Evolutionary conservation across 2,329 filamentous ascomycete genomes (phyloP).

Genomic region (Helicocarpus griseus): DNA sequence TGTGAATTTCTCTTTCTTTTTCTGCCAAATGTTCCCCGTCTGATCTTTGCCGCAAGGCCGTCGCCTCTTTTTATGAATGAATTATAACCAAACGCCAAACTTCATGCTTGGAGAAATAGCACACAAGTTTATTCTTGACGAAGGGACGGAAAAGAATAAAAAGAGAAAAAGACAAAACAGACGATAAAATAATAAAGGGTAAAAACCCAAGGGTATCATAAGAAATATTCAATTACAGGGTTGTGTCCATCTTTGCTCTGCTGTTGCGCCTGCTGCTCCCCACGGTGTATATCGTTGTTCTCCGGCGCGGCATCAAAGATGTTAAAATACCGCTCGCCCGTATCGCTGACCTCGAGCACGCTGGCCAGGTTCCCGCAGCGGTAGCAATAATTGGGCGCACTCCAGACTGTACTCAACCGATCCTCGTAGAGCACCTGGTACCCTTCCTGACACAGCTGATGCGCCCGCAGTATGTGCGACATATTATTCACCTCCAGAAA

Average conservation of each 20-base stretch:
- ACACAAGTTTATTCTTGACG: neutral
- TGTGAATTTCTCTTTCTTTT: neutral
- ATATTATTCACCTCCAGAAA: conserved; percentile 96
- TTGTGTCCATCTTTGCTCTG: conserved; percentile 60
- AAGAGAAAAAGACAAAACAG: neutral
- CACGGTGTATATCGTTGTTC: conserved; percentile 71
- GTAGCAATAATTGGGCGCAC: conserved; percentile 92
- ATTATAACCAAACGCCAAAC: conserved; percentile 1
- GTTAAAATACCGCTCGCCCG: conserved; percentile 90
- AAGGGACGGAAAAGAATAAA: neutral
- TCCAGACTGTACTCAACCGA: conserved; percentile 92
- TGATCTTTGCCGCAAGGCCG: neutral
- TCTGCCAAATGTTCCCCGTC: neutral
- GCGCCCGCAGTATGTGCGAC: conserved; percentile 94
- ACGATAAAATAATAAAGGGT: neutral
- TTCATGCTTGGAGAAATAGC: neutral
- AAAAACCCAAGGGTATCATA: conserved; percentile 36
- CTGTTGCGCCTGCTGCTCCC: conserved; percentile 62
- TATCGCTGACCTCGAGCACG: conserved; percentile 90
- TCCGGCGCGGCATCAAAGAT: conserved; percentile 95
- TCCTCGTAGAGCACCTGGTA: conserved; percentile 97
- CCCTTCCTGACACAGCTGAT: conserved; percentile 95
- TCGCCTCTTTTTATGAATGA: neutral
- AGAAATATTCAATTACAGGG: conserved; percentile 60
- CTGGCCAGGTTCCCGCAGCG: conserved; percentile 95